Conservation (phyloP, 192 early-diverging fungal genomes). For the Geranomyces michiganensis region DNA sequence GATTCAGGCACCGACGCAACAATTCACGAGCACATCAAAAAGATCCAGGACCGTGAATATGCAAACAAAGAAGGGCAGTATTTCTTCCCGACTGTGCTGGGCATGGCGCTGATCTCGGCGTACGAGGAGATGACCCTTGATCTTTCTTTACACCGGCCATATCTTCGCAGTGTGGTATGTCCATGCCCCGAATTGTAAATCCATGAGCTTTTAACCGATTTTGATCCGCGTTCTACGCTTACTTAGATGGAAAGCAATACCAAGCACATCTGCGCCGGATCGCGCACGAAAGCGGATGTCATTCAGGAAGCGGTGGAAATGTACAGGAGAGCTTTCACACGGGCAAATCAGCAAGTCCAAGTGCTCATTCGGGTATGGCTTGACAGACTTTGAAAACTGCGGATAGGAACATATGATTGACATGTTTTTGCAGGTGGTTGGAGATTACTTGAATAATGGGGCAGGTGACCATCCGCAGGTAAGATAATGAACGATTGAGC, state of each 20-base stretch:
- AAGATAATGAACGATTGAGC: background rate
- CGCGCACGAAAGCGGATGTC: conserved; percentile 67
- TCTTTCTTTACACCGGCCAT: conserved; percentile 84
- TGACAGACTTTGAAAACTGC: too few species aligned
- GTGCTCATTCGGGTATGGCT: conserved; percentile 47
- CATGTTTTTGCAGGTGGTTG: conserved; percentile 12
- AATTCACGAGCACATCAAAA: conserved; percentile 94
- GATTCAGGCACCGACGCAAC: conserved; percentile 92
- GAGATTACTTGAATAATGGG: conserved; percentile 3
- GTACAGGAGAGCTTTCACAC: conserved; percentile 75
- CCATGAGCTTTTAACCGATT: background rate
- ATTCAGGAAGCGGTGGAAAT: conserved; percentile 64
- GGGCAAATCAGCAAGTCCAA: conserved; percentile 48
- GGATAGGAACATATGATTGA: background rate
- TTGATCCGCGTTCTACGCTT: too few species aligned
- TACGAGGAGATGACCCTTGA: conserved; percentile 89
- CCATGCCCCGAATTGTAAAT: background rate
- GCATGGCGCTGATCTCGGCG: conserved; percentile 82
- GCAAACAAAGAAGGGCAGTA: conserved; percentile 62
- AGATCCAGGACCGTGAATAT: conserved; percentile 86
- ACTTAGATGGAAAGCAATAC: conserved; percentile 79
- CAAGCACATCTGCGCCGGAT: conserved; percentile 71
- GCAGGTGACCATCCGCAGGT: background rate
- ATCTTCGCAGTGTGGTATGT: conserved; percentile 75
- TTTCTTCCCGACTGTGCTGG: conserved; percentile 77